phyloP scores from a whole-genome alignment of 139 green algal species.

The Pleodorina starrii region DNA sequence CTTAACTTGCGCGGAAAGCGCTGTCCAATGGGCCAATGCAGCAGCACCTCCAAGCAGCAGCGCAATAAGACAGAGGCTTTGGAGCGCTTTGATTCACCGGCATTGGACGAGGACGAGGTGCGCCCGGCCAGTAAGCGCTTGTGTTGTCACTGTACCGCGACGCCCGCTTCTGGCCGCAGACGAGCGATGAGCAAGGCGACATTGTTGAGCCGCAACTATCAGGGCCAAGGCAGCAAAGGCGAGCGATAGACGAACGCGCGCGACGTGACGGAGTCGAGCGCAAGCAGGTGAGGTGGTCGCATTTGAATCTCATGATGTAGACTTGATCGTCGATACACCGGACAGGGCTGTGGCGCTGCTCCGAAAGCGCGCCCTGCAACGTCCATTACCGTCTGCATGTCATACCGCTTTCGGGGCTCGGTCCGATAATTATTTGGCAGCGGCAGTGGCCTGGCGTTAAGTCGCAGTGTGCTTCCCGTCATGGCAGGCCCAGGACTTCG shows the following conservation, averaged over 20 bases:
- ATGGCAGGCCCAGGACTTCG: neutral
- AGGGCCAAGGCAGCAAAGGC: neutral
- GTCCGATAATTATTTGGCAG: too few species aligned
- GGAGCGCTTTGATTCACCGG: neutral
- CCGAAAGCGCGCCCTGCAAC: too few species aligned
- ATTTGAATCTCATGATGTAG: too few species aligned
- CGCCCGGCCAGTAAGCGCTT: neutral
- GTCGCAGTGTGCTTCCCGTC: neutral
- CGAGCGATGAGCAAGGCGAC: too few species aligned
- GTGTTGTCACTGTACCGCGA: neutral
- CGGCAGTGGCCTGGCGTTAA: too few species aligned
- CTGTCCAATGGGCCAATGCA: slow-evolving; percentile 20
- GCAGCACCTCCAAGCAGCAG: slow-evolving; percentile 8
- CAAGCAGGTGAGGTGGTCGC: neutral
- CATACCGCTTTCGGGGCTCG: too few species aligned
- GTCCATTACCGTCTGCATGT: too few species aligned
- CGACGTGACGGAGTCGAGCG: neutral
- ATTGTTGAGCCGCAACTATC: slow-evolving; percentile 7
- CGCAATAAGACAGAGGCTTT: neutral
- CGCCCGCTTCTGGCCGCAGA: neutral
- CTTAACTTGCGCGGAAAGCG: too few species aligned
- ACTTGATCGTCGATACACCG: too few species aligned
- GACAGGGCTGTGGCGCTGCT: too few species aligned
- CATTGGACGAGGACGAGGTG: neutral
- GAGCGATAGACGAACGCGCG: neutral